Percentiles rank a stretch among this genome's conserved stretches.
phyloP scores from a whole-genome alignment of 805 yeast species.

The Metschnikowia santaceciliae region DNA sequence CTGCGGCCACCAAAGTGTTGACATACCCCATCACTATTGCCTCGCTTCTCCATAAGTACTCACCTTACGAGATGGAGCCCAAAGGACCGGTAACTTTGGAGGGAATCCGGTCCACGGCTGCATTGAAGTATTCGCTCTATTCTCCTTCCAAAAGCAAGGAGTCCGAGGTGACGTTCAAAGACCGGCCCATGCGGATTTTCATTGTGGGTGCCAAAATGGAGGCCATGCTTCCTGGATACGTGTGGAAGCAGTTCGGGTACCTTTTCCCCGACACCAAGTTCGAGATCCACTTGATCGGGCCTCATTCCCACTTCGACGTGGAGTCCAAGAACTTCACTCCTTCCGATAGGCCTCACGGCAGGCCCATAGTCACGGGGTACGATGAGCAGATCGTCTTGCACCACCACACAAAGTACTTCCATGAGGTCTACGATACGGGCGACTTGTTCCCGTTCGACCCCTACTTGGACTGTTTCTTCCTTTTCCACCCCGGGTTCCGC shows the following conservation, averaged over 20 bases:
- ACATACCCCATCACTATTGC: conserved; percentile 92
- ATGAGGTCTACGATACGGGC: conserved; percentile 83
- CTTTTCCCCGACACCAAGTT: conserved; percentile 78
- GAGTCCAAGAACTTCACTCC: conserved; percentile 58
- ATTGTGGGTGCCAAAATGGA: conserved; percentile 91
- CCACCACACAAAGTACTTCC: conserved; percentile 88
- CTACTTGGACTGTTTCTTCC: conserved; percentile 84
- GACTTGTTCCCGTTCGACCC: conserved; percentile 99
- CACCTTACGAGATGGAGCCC: conserved; percentile 79
- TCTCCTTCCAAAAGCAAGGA: conserved; percentile 53
- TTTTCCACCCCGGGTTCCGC: conserved; percentile 93
- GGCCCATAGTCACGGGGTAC: conserved; percentile 68
- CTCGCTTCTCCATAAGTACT: conserved; percentile 72
- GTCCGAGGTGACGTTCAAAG: conserved; percentile 56
- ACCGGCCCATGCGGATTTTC: conserved; percentile 85
- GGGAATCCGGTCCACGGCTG: conserved; percentile 91
- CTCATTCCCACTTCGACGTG: conserved; percentile 77
- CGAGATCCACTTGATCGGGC: conserved; percentile 91
- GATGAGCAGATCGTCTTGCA: conserved; percentile 72
- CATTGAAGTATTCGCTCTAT: conserved; percentile 83
- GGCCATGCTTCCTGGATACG: conserved; percentile 87
- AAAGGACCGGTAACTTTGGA: conserved; percentile 87
- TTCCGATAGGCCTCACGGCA: conserved; percentile 46
- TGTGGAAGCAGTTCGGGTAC: conserved; percentile 90
- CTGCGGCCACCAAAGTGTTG: conserved; percentile 90